phyloP scores from a whole-genome alignment of 352 stramenopile genomes.

The Globisporangium megalacanthum region DNA sequence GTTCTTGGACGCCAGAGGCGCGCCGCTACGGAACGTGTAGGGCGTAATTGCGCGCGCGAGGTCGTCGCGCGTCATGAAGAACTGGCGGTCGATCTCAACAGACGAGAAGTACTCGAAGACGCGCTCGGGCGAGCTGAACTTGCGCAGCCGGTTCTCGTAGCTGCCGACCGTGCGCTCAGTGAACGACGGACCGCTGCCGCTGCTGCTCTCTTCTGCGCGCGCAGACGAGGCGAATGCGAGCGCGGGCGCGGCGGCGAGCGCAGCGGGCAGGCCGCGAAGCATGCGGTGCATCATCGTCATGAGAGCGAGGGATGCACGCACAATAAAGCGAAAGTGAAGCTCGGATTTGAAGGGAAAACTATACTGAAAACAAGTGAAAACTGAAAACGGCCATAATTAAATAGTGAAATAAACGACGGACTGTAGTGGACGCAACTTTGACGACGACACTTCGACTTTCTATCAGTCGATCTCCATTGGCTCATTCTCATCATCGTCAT shows the following conservation, averaged over 20 bases:
- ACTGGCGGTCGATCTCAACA: slow-evolving; percentile 74
- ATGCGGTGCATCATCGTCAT: slow-evolving; percentile 2
- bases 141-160: slow-evolving; percentile 87
- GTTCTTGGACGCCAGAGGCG: slow-evolving; percentile 73
- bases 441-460: not conserved
- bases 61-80: slow-evolving; percentile 81
- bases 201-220: slow-evolving; percentile 15
- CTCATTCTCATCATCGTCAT: slow-evolving; percentile 47
- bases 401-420: not conserved
- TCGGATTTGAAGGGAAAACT: too few relatives aligned
- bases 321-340: too few relatives aligned
- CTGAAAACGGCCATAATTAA: not conserved
- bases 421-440: not conserved
- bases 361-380: too few relatives aligned
- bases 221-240: slow-evolving; percentile 3
- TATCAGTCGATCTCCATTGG: slow-evolving; percentile 71
- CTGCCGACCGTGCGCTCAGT: slow-evolving; percentile 76
- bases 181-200: slow-evolving; percentile 41
- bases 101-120: slow-evolving; percentile 90
- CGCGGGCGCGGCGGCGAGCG: slow-evolving; percentile 15
- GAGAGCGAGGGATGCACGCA: too few relatives aligned
- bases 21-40: slow-evolving; percentile 74
- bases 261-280: slow-evolving; percentile 11
- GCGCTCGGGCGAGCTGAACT: slow-evolving; percentile 79
- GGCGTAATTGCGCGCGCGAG: slow-evolving; percentile 78